phyloP scores from a whole-genome alignment of 805 yeast genomes.

The Starmerella floris region DNA sequence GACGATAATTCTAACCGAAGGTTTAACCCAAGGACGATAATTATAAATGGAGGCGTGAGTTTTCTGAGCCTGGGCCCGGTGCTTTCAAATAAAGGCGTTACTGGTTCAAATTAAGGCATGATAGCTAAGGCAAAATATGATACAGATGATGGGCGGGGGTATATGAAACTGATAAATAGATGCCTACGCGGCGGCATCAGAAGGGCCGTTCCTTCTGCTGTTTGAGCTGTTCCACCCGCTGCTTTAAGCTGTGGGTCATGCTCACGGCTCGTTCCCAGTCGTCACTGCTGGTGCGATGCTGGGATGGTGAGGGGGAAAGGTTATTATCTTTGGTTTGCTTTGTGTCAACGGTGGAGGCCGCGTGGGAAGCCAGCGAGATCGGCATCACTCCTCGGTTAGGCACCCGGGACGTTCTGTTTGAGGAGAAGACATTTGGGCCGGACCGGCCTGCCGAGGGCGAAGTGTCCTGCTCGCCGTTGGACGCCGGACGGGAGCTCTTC shows the following conservation, averaged over 20 bases:
- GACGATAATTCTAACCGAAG: too few relatives aligned
- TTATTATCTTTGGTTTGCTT: too few relatives aligned
- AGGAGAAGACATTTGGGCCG: neutral
- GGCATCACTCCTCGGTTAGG: slow-evolving; percentile 5
- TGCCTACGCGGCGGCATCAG: too few relatives aligned
- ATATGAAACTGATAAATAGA: neutral
- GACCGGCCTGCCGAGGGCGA: neutral
- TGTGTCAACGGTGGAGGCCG: too few relatives aligned
- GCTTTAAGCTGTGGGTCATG: slow-evolving; percentile 13
- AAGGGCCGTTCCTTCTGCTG: slow-evolving; percentile 3
- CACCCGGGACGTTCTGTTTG: neutral
- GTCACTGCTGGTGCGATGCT: neutral
- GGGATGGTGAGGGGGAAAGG: neutral
- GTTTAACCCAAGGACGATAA: too few relatives aligned
- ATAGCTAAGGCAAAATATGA: too few relatives aligned
- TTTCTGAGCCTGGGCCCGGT: too few relatives aligned
- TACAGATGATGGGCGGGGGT: too few relatives aligned
- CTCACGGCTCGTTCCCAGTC: slow-evolving; percentile 15
- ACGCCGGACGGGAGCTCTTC: neutral
- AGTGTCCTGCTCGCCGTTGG: neutral
- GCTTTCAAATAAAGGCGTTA: too few relatives aligned
- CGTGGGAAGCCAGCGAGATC: neutral
- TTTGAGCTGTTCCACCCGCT: slow-evolving; percentile 13
- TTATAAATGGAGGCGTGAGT: too few relatives aligned
- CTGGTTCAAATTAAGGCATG: too few relatives aligned